These are phyloP conservation scores for Ilex asprella DNA, from an alignment of 257 asterid species.

Conservation along the genomic window DNA sequence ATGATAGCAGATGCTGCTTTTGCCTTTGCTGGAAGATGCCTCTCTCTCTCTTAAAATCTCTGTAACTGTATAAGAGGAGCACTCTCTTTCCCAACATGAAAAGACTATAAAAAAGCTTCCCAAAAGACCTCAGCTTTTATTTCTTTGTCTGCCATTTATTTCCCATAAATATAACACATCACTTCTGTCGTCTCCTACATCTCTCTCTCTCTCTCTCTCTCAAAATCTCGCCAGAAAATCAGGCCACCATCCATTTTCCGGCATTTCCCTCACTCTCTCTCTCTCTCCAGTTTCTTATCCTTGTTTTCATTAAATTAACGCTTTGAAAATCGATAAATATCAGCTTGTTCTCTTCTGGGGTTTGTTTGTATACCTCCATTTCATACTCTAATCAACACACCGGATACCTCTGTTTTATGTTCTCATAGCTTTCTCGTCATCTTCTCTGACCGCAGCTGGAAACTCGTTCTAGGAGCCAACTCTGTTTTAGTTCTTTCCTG, in stretches of 20 bases:
- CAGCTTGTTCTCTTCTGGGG: background rate
- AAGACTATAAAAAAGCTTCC: slow-evolving; percentile 41
- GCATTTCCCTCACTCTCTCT: slow-evolving; percentile 8
- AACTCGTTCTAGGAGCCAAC: too few relatives aligned
- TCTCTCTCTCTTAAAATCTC: background rate
- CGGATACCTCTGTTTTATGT: too few relatives aligned
- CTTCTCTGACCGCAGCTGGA: too few relatives aligned
- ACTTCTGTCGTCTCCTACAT: slow-evolving; percentile 19
- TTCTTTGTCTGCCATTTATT: slow-evolving; percentile 78
- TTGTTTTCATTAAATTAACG: background rate
- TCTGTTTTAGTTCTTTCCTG: background rate
- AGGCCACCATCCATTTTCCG: slow-evolving; percentile 24
- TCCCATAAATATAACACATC: slow-evolving; percentile 41
- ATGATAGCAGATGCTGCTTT: slow-evolving; percentile 32
- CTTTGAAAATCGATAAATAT: background rate
- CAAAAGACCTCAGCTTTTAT: slow-evolving; percentile 57
- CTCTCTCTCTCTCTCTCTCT: slow-evolving; percentile 12
- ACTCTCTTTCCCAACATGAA: slow-evolving; percentile 46
- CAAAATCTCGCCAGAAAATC: slow-evolving; percentile 27
- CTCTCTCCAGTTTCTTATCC: background rate
- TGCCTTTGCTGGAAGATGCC: background rate
- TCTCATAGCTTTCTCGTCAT: too few relatives aligned
- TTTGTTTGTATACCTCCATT: background rate
- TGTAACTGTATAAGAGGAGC: background rate
- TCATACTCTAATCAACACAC: too few relatives aligned